Conservation (phyloP, 2,329 filamentous ascomycete species). For the Pseudophaeomoniella oleicola region DNA sequence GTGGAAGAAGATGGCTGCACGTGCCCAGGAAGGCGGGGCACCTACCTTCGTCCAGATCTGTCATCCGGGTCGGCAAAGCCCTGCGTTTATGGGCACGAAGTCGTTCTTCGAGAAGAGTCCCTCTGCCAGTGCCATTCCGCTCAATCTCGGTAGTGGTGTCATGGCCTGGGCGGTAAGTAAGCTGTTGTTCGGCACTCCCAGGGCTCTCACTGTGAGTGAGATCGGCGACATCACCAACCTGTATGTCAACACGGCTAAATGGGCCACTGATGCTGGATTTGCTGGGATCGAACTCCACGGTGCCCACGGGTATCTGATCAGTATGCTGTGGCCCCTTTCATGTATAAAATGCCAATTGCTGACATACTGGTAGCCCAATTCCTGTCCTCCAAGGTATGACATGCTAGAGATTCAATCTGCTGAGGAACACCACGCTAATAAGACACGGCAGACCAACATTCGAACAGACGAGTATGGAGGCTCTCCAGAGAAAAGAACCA, state of each 20-base stretch:
- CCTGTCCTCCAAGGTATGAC: constrained; percentile 31
- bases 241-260: neutral
- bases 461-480: constrained; percentile 38
- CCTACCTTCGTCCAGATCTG: neutral
- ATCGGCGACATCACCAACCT: neutral
- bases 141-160: neutral
- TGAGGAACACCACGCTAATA: too few relatives aligned
- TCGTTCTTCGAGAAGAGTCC: neutral
- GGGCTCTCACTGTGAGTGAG: neutral
- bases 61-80: neutral
- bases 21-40: neutral
- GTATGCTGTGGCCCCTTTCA: too few relatives aligned
- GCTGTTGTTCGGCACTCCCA: neutral
- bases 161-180: neutral
- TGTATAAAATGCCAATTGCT: too few relatives aligned
- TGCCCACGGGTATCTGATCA: constrained; percentile 36
- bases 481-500: neutral
- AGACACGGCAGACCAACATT: too few relatives aligned
- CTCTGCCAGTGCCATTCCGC: neutral
- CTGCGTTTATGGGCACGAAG: too few relatives aligned
- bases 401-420: too few relatives aligned
- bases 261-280: constrained; percentile 40
- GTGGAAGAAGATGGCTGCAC: neutral
- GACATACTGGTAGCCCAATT: too few relatives aligned
- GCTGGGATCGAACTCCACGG: constrained; percentile 37